Conservation (phyloP, 768 basidiomycete species). For the Suillus fuscotomentosus region DNA sequence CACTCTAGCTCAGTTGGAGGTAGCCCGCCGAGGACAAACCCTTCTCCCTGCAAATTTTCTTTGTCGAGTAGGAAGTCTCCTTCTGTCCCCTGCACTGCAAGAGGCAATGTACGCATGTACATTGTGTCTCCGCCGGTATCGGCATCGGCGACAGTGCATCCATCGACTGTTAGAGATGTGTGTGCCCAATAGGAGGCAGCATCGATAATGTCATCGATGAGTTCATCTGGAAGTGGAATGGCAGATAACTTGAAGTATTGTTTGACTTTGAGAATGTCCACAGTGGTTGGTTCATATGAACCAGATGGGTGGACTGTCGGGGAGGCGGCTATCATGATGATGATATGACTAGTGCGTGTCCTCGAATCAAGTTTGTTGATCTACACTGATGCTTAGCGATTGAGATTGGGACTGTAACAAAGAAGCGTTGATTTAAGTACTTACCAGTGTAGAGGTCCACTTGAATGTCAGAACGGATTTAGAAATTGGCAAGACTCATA, state of each 20-base stretch:
- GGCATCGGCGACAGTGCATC: background rate
- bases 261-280: conserved; percentile 6
- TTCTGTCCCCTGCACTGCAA: conserved; percentile 2
- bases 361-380: background rate
- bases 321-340: background rate
- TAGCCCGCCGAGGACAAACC: background rate
- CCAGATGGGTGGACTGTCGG: background rate
- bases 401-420: background rate
- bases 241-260: background rate
- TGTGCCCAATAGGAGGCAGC: conserved; percentile 31
- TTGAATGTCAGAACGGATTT: background rate
- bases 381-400: background rate
- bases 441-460: background rate
- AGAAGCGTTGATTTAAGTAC: background rate
- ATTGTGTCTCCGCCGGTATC: background rate
- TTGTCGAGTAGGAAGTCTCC: background rate
- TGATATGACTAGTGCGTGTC: background rate
- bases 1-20: background rate
- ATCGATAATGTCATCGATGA: conserved; percentile 9
- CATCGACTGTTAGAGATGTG: background rate
- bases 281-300: conserved; percentile 1
- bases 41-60: background rate
- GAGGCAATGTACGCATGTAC: conserved; percentile 11
- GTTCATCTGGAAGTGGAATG: background rate
- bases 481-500: background rate